phyloP scores from a whole-genome alignment of 208 protist genomes.

The Acanthamoeba quina region DNA sequence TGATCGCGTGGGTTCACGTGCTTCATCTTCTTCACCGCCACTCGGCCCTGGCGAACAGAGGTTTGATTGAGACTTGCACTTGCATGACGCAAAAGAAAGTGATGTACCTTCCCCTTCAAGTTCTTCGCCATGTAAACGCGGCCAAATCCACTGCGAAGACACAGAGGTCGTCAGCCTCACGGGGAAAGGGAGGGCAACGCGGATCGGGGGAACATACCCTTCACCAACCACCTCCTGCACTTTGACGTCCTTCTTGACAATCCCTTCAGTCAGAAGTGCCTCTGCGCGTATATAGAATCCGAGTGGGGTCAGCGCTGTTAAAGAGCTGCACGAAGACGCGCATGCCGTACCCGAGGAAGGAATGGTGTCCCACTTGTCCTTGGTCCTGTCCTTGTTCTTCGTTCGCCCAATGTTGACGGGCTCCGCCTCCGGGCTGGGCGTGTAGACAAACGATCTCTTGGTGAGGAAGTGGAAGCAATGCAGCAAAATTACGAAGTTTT shows the following conservation, averaged over 20 bases:
- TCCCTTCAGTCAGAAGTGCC: neutral
- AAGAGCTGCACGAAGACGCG: neutral
- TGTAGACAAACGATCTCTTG: constrained; percentile 63
- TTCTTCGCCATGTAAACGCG: constrained; percentile 71
- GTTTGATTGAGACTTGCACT: neutral
- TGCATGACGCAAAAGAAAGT: neutral
- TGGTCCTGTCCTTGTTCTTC: constrained; percentile 44
- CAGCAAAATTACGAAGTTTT: constrained; percentile 70
- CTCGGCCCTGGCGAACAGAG: constrained; percentile 46
- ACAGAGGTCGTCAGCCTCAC: neutral
- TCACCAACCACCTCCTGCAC: constrained; percentile 73
- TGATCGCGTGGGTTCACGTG: constrained; percentile 56
- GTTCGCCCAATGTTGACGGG: constrained; percentile 18
- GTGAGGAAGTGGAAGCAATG: constrained; percentile 70
- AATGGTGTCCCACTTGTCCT: constrained; percentile 26
- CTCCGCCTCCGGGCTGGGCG: constrained; percentile 34
- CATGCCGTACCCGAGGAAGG: constrained; percentile 6
- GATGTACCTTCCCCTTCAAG: constrained; percentile 62
- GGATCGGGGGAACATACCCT: constrained; percentile 26
- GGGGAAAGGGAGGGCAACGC: neutral
- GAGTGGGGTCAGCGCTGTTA: neutral
- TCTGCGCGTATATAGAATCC: neutral
- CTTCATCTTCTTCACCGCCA: constrained; percentile 75
- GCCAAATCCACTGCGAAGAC: constrained; percentile 61
- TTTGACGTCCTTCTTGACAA: constrained; percentile 70